Conservation (phyloP, 192 early-diverging fungal species). For the Phlyctochytrium planicorne region DNA sequence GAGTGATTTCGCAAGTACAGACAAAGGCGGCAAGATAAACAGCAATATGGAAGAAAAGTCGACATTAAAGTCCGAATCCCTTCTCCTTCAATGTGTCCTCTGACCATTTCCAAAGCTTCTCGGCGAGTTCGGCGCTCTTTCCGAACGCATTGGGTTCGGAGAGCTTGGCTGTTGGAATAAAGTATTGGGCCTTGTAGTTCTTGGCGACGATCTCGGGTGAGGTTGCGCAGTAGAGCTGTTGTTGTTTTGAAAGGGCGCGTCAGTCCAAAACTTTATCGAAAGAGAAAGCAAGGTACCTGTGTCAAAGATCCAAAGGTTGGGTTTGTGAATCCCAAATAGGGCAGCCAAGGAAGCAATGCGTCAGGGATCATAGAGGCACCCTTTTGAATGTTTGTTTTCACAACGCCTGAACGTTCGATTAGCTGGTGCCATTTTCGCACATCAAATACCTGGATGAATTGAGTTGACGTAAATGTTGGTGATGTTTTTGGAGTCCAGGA, state of each 20-base stretch:
- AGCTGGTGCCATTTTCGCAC: too few relatives aligned
- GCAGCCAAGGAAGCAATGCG: not conserved
- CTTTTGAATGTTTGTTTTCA: constrained; percentile 45
- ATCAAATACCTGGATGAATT: constrained; percentile 50
- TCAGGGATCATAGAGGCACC: constrained; percentile 8
- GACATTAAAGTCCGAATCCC: constrained; percentile 12
- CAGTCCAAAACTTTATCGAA: too few relatives aligned
- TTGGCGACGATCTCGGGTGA: constrained; percentile 21
- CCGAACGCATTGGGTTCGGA: not conserved
- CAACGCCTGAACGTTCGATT: too few relatives aligned
- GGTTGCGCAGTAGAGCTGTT: constrained; percentile 27
- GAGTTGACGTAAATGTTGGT: constrained; percentile 15
- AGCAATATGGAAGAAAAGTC: too few relatives aligned
- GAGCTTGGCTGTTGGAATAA: constrained; percentile 18
- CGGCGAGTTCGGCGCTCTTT: not conserved
- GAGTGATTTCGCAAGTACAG: too few relatives aligned
- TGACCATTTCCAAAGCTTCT: constrained; percentile 5
- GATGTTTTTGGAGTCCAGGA: constrained; percentile 21
- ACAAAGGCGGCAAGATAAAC: too few relatives aligned
- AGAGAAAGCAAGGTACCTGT: too few relatives aligned
- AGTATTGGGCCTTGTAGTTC: constrained; percentile 17
- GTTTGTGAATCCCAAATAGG: constrained; percentile 10
- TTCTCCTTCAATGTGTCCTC: constrained; percentile 19
- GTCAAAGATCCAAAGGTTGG: constrained; percentile 21
- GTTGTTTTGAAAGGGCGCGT: too few relatives aligned